A percentile compares a stretch with the other conserved stretches of the same genome.
Conservation (phyloP, 768 basidiomycete genomes). For the Fomitopsis pulvina region DNA sequence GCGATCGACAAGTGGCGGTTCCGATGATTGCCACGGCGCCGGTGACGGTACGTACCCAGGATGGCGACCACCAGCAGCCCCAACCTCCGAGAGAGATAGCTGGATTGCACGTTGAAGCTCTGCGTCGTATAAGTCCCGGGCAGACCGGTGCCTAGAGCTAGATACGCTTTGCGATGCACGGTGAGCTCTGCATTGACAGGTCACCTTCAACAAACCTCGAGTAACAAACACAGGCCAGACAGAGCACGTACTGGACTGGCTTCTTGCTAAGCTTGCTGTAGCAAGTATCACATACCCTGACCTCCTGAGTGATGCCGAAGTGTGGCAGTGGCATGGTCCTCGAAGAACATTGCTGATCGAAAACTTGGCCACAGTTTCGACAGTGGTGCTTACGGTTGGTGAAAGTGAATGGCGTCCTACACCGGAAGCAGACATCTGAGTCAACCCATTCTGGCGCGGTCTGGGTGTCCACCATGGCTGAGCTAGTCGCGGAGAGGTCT, state of each 20-base stretch:
- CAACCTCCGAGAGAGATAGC: conserved; percentile 77
- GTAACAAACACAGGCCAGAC: too few species aligned
- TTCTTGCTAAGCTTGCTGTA: conserved; percentile 69
- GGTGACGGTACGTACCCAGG: conserved; percentile 67
- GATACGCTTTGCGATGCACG: conserved; percentile 50
- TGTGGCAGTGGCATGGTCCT: conserved; percentile 82
- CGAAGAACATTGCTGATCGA: conserved; percentile 89
- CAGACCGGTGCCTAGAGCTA: conserved; percentile 45
- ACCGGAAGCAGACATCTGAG: conserved; percentile 90
- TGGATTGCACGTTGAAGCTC: conserved; percentile 94
- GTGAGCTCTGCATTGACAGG: conserved; percentile 34
- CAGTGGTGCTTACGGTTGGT: conserved; percentile 99
- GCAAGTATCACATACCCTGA: conserved; percentile 92
- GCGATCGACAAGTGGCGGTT: conserved; percentile 63
- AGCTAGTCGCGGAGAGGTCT: conserved; percentile 58
- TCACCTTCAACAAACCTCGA: not conserved
- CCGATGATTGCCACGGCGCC: conserved; percentile 57
- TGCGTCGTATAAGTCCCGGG: conserved; percentile 66
- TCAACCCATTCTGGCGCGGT: conserved; percentile 97
- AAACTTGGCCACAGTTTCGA: conserved; percentile 95
- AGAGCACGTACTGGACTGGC: conserved; percentile 47
- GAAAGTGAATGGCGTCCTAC: conserved; percentile 85
- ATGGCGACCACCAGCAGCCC: conserved; percentile 41
- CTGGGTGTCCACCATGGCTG: conserved; percentile 86
- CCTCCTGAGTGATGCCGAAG: conserved; percentile 88